These are phyloP conservation scores for Paradendryphiella salina DNA, from an alignment of 2,329 filamentous ascomycete species.

Conservation along the genomic window DNA sequence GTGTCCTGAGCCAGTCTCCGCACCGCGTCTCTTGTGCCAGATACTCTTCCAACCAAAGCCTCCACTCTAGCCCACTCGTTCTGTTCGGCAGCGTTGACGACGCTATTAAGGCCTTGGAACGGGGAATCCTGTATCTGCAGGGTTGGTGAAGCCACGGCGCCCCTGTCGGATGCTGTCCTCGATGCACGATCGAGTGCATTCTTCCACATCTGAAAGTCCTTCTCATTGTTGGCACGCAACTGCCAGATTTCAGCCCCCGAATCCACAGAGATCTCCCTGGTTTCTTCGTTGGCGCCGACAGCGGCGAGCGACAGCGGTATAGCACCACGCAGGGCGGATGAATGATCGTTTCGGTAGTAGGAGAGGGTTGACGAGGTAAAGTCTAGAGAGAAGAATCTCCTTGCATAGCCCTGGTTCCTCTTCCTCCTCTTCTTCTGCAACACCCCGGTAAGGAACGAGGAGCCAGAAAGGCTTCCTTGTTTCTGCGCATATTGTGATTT, in stretches of 20 bases:
- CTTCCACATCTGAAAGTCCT: slow-evolving; percentile 88
- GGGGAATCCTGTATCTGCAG: slow-evolving; percentile 33
- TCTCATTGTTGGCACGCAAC: slow-evolving; percentile 76
- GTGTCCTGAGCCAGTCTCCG: slow-evolving; percentile 85
- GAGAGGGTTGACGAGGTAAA: slow-evolving; percentile 92
- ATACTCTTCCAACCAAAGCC: slow-evolving; percentile 79
- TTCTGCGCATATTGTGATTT: slow-evolving; percentile 41
- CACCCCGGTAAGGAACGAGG: slow-evolving; percentile 76
- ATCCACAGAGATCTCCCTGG: slow-evolving; percentile 92
- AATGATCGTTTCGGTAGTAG: slow-evolving; percentile 94
- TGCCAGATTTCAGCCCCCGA: slow-evolving; percentile 98
- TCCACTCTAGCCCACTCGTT: slow-evolving; percentile 88
- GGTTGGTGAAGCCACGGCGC: slow-evolving; percentile 33
- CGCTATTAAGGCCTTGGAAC: slow-evolving; percentile 23
- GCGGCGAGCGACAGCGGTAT: slow-evolving; percentile 91
- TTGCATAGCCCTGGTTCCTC: slow-evolving; percentile 89
- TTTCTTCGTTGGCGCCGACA: slow-evolving; percentile 83
- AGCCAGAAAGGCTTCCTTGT: slow-evolving; percentile 24
- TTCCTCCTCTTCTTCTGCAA: slow-evolving; percentile 90
- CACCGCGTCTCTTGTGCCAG: slow-evolving; percentile 85
- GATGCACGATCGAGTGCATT: slow-evolving; percentile 82
- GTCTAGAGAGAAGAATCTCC: slow-evolving; percentile 93
- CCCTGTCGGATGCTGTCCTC: slow-evolving; percentile 48
- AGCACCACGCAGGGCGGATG: slow-evolving; percentile 85
- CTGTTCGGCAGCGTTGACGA: slow-evolving; percentile 62